Evolutionary conservation across 163 green algal genomes (phyloP).

Genomic region (Picocystis sp.): DNA sequence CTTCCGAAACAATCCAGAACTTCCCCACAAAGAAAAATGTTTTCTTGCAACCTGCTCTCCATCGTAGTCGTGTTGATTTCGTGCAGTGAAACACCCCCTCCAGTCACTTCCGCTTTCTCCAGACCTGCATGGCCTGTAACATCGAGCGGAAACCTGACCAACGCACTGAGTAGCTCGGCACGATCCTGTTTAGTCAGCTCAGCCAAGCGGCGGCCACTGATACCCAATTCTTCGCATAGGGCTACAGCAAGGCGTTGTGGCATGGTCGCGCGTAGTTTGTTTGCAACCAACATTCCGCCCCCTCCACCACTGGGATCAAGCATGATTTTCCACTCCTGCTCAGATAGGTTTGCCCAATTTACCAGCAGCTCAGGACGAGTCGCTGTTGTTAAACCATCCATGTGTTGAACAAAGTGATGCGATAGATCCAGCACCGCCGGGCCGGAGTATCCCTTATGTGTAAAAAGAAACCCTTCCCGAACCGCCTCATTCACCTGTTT

Average conservation of each 20-base stretch:
- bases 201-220: slow-evolving; percentile 21
- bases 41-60: slow-evolving; percentile 33
- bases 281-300: slow-evolving; percentile 20
- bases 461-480: slow-evolving; percentile 65
- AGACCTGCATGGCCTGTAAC: slow-evolving; percentile 54
- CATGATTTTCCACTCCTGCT: slow-evolving; percentile 30
- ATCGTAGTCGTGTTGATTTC: slow-evolving; percentile 49
- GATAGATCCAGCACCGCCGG: slow-evolving; percentile 63
- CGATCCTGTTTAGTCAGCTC: slow-evolving; percentile 43
- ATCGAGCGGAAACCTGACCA: slow-evolving; percentile 43
- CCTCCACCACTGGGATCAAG: slow-evolving; percentile 19
- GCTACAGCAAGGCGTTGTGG: slow-evolving; percentile 47
- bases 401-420: slow-evolving; percentile 30
- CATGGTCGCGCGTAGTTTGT: slow-evolving; percentile 23
- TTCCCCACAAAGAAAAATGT: slow-evolving; percentile 65
- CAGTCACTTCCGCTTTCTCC: slow-evolving; percentile 64
- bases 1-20: slow-evolving; percentile 66
- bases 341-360: slow-evolving; percentile 38
- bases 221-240: slow-evolving; percentile 31
- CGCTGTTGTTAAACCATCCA: too few relatives aligned
- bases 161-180: slow-evolving; percentile 27
- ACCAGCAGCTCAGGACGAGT: slow-evolving; percentile 10
- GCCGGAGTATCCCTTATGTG: slow-evolving; percentile 61
- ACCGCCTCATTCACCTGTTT: slow-evolving; percentile 15
- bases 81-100: slow-evolving; percentile 55